Base-by-base conservation (phyloP, 2,329 filamentous ascomycete species). In the Emericellopsis atlantica region DNA sequence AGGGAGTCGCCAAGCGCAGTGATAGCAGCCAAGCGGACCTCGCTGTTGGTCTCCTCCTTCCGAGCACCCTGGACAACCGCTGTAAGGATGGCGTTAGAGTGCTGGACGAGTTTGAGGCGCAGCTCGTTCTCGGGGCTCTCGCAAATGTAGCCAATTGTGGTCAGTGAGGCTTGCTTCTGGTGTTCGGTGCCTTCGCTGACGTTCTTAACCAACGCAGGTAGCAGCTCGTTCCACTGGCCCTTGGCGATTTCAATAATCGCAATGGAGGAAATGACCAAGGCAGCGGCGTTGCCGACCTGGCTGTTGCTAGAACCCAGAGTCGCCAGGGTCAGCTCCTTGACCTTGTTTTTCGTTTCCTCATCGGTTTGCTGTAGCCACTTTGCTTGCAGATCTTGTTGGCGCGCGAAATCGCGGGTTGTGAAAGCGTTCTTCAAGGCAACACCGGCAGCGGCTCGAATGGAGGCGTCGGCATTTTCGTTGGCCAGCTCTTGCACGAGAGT, bases 391-490 rank as follows among this genome's bases (percentile, higher is more conserved):
- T 93, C 84, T 58, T 85, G 82, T 66, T 95, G 80, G 58, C 88
- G 83, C 55, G 79, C 70, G 56, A 81, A 81, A 65, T 98, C 92
- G 72, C 92, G 84, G 56, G 89, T 85, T 57, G 86, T 87, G 70
- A 98, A 96, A 55, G 92, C 84, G 74, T 98, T 98, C 70, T 98
- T 98, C 57, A 98, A 73, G 52, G 92, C 90, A 54, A 98, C 78
- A 78, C 89, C 92, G 54, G 92, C 92, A 52, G 92, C 90, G 52
- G 86, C 84, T 73, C 92, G 84, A 59, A 95, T 92, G 58, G 86
- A 77, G 49, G 84, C 76, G 58, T 84, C 74, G 50, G 84, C 81
- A 52, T 77, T 74, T 58, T 96, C 90, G 66, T 95, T 95, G 59
- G 89, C 88, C 56, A 98, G 79, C 66, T 94, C 87, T 66, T 86